A percentile compares a stretch with the other conserved stretches of the same genome.
Conservation (phyloP, 2,329 filamentous ascomycete species). For the Colletotrichum sidae region DNA sequence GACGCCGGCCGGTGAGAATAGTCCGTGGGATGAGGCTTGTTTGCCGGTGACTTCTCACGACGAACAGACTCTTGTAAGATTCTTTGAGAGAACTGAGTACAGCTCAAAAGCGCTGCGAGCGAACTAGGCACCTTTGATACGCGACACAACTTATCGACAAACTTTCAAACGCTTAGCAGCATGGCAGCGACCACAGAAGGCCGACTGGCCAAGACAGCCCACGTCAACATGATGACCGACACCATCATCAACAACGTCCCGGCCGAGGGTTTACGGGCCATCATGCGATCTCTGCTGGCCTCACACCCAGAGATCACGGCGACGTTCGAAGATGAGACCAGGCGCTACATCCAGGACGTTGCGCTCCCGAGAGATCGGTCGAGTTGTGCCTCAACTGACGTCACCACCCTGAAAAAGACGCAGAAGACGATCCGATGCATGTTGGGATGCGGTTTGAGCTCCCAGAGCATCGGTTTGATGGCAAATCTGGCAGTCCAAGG, state of each 20-base stretch:
- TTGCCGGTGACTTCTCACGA: no score
- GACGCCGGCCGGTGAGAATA: no score
- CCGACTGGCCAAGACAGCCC: slow-evolving; percentile 44
- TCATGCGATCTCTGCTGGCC: slow-evolving; percentile 46
- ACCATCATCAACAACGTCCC: slow-evolving; percentile 57
- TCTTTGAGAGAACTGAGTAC: no score
- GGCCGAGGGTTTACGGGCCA: slow-evolving; percentile 51
- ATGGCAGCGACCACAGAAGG: slow-evolving; percentile 12
- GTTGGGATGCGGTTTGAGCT: slow-evolving; percentile 41
- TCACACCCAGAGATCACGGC: slow-evolving; percentile 45
- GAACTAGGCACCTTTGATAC: no score
- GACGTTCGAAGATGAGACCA: slow-evolving; percentile 47
- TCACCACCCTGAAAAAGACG: slow-evolving; percentile 27
- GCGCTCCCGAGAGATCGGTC: slow-evolving; percentile 18
- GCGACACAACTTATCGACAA: no score
- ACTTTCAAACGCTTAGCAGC: background rate
- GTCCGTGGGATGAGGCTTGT: no score
- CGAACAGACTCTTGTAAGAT: no score
- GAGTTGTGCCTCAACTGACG: background rate
- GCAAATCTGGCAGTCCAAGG: slow-evolving; percentile 31
- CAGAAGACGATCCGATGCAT: slow-evolving; percentile 42
- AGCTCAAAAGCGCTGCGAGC: no score
- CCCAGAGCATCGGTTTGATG: slow-evolving; percentile 38
- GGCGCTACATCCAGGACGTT: slow-evolving; percentile 42
- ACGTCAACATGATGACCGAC: slow-evolving; percentile 61